Evolutionary conservation across 2,329 filamentous ascomycete genomes (phyloP).

Genomic region (Cercospora nicotianae): DNA sequence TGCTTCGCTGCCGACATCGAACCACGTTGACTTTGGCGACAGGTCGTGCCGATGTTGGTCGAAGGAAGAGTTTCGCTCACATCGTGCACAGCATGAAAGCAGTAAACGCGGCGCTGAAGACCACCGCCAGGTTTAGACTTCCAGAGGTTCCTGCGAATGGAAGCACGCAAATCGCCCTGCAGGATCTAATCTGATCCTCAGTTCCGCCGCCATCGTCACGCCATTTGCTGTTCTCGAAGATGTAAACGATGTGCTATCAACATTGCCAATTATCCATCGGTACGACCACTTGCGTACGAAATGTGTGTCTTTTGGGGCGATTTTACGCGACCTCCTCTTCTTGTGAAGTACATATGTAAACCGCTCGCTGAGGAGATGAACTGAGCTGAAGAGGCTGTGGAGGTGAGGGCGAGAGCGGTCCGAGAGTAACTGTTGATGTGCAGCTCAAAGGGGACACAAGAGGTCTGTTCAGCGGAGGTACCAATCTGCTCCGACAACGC

Average conservation of each 20-base stretch:
- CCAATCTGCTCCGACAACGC: no score
- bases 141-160: not conserved
- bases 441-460: no score
- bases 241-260: not conserved
- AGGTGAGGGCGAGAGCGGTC: no score
- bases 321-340: no score
- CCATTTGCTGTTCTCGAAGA: not conserved
- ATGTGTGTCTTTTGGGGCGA: no score
- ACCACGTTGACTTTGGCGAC: not conserved
- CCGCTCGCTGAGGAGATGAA: no score
- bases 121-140: not conserved
- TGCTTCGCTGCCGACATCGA: conserved; percentile 5
- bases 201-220: not conserved
- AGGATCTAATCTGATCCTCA: conserved; percentile 8
- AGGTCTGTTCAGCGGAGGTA: no score
- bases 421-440: no score
- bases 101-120: not conserved
- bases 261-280: no score
- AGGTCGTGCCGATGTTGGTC: not conserved
- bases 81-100: not conserved
- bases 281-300: no score
- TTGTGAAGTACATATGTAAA: no score
- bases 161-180: conserved; percentile 5
- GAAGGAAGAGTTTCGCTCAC: not conserved
- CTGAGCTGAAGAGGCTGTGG: no score